These are phyloP conservation scores for Carex arenaria DNA, from an alignment of 202 grass and related monocot species.

Conservation along the genomic window DNA sequence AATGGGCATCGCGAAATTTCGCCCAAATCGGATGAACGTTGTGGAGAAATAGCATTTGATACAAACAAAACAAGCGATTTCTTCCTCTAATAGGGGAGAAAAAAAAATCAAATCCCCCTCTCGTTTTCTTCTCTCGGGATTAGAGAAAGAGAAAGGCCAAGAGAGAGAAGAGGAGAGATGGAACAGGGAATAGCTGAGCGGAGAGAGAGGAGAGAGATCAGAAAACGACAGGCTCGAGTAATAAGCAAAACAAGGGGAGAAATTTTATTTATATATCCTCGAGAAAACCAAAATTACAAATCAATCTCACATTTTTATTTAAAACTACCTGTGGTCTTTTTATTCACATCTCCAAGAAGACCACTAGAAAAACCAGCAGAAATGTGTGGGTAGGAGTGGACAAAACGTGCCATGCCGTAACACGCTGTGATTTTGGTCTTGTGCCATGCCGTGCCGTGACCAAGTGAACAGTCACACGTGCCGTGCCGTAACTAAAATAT, in stretches of 20 bases:
- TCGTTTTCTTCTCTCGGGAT: slow-evolving; percentile 11
- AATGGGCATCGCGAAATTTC: not conserved
- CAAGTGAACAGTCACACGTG: too few species aligned
- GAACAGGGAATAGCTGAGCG: slow-evolving; percentile 1
- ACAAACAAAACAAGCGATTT: not conserved
- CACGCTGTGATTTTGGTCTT: too few species aligned
- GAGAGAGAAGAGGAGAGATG: slow-evolving; percentile 2
- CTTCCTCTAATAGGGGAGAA: not conserved
- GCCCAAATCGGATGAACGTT: not conserved
- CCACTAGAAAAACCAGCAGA: too few species aligned
- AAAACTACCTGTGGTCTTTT: too few species aligned
- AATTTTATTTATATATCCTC: too few species aligned
- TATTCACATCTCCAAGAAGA: too few species aligned
- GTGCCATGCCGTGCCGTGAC: too few species aligned
- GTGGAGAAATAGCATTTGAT: slow-evolving; percentile 1
- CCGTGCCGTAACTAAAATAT: too few species aligned
- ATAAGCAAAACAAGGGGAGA: not conserved
- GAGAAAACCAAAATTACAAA: too few species aligned
- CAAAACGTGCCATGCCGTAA: too few species aligned
- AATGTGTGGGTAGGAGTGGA: too few species aligned
- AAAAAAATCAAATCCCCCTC: not conserved
- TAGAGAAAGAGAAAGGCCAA: slow-evolving; percentile 7
- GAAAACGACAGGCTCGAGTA: slow-evolving; percentile 19
- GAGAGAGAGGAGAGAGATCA: not conserved
- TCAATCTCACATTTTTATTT: too few species aligned